Evolutionary conservation across 163 green algal species (phyloP).

Genomic region (Prototheca cutis): DNA sequence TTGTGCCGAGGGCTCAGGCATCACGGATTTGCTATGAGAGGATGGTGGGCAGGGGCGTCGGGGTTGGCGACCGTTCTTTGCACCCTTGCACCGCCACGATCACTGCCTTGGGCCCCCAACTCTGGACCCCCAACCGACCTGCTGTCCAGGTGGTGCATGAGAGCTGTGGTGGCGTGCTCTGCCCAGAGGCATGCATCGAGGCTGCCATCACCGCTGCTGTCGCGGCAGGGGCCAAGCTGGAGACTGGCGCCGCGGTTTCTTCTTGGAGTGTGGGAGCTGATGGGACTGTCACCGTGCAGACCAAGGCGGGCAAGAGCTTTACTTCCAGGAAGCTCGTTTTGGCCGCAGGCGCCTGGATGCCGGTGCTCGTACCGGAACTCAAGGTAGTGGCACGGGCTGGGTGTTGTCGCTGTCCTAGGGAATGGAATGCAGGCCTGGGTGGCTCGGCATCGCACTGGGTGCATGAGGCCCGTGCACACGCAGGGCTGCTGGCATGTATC

Average conservation of each 20-base stretch:
- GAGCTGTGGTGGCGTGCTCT: slow-evolving; percentile 37
- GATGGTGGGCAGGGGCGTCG: no score
- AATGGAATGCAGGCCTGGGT: background rate
- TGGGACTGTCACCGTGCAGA: background rate
- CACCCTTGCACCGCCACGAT: no score
- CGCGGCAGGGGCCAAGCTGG: slow-evolving; percentile 21
- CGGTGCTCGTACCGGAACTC: slow-evolving; percentile 29
- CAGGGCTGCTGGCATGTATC: no score
- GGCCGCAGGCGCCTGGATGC: slow-evolving; percentile 35
- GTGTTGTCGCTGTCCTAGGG: background rate
- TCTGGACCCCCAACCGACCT: no score
- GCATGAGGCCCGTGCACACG: no score
- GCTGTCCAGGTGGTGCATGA: no score
- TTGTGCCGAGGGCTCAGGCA: no score
- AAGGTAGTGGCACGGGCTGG: slow-evolving; percentile 5
- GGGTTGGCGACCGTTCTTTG: no score
- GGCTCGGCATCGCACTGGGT: no score
- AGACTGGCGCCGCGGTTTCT: slow-evolving; percentile 7
- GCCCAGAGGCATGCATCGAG: slow-evolving; percentile 26
- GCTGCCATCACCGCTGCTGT: slow-evolving; percentile 20
- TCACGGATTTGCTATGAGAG: no score
- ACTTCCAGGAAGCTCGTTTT: slow-evolving; percentile 24
- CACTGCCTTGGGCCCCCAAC: no score
- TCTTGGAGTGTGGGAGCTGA: slow-evolving; percentile 8
- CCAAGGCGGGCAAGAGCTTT: background rate